Evolutionary conservation across 768 basidiomycete genomes (phyloP).

Genomic region (Amanita fuliginea): DNA sequence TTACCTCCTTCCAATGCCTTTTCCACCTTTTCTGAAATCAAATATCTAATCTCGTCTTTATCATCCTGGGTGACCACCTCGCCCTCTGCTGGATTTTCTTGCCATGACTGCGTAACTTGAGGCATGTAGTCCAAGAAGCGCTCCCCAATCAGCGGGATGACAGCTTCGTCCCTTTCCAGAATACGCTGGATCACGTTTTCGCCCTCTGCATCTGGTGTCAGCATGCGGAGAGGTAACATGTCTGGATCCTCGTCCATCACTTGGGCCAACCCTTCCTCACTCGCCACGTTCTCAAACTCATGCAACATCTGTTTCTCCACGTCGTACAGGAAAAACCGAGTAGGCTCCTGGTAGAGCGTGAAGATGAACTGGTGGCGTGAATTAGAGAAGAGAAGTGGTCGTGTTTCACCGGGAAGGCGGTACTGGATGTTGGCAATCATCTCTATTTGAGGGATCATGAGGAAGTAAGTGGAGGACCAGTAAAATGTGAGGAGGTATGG

Average conservation of each 20-base stretch:
- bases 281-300: constrained; percentile 8
- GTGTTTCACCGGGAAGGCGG: constrained; percentile 19
- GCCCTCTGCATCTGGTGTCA: constrained; percentile 18
- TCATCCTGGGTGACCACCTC: neutral
- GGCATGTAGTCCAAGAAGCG: constrained; percentile 21
- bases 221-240: constrained; percentile 3
- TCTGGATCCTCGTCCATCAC: constrained; percentile 9
- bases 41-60: neutral
- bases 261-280: constrained; percentile 10
- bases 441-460: constrained; percentile 25
- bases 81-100: neutral
- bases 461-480: constrained; percentile 23
- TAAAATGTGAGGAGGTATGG: constrained; percentile 20
- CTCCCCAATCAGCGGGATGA: constrained; percentile 19
- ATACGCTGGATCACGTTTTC: constrained; percentile 16
- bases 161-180: constrained; percentile 18
- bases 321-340: constrained; percentile 12
- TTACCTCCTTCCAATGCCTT: neutral
- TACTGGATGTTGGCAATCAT: constrained; percentile 22
- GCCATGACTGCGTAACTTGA: constrained; percentile 9
- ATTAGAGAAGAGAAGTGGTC: constrained; percentile 20
- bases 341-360: constrained; percentile 11
- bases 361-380: constrained; percentile 14
- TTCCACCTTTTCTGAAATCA: neutral
- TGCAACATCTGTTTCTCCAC: constrained; percentile 4